Conservation (phyloP, 2,329 filamentous ascomycete genomes). For the Pseudofabraea citricarpa region DNA sequence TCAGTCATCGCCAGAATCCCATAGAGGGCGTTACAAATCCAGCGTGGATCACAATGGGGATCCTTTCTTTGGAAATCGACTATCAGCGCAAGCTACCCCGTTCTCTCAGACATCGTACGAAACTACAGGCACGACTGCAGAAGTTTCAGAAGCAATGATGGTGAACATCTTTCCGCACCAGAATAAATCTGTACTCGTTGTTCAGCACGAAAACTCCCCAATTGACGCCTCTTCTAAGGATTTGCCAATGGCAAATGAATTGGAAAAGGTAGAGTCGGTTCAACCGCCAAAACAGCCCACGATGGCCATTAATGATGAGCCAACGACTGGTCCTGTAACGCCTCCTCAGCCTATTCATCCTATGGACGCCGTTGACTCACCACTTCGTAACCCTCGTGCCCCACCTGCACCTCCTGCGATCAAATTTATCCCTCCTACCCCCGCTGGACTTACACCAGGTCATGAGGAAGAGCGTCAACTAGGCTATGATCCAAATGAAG, state of each 20-base stretch:
- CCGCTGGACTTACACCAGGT: constrained; percentile 52
- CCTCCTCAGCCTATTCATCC: constrained; percentile 45
- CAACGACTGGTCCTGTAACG: constrained; percentile 40
- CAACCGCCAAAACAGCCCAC: constrained; percentile 9
- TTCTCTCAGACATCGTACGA: constrained; percentile 59
- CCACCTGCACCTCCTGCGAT: constrained; percentile 53
- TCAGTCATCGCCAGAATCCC: constrained; percentile 9
- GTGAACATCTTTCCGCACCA: constrained; percentile 60
- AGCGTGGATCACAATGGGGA: constrained; percentile 49
- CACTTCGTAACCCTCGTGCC: constrained; percentile 56
- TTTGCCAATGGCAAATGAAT: neutral
- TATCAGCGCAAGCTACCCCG: constrained; percentile 54
- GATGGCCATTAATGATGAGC: constrained; percentile 29
- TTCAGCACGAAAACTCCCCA: constrained; percentile 27
- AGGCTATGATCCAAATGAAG: constrained; percentile 49
- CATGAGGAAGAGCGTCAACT: constrained; percentile 46
- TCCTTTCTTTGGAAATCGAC: constrained; percentile 45
- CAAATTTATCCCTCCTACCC: constrained; percentile 59
- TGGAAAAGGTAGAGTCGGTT: neutral
- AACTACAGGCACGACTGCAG: constrained; percentile 51
- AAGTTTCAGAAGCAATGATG: constrained; percentile 58
- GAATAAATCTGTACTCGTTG: constrained; percentile 58
- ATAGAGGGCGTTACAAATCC: constrained; percentile 17
- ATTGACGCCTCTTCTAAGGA: constrained; percentile 6
- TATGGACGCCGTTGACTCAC: constrained; percentile 54